Evolutionary conservation across 306 rosid genomes (phyloP).

Genomic region (Glycine tomentella): DNA sequence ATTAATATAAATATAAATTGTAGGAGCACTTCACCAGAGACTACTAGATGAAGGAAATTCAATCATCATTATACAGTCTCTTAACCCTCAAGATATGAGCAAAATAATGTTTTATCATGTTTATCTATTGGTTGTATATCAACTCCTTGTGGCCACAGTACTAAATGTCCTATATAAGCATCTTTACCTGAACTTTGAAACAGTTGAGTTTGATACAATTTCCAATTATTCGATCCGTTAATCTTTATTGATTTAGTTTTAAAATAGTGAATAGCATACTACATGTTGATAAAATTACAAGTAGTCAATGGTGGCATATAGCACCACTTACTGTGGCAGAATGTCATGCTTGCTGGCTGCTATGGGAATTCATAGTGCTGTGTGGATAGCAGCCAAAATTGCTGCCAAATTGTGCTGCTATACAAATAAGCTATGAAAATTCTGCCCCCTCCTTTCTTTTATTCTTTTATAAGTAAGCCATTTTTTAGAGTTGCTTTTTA

Average conservation of each 20-base stretch:
- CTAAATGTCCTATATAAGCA: too few relatives aligned
- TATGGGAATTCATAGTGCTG: background rate
- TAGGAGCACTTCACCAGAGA: background rate
- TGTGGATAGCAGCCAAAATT: background rate
- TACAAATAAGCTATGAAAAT: background rate
- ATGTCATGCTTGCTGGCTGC: too few relatives aligned
- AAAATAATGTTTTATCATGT: background rate
- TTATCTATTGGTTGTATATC: background rate
- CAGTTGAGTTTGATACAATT: too few relatives aligned
- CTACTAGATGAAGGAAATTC: background rate
- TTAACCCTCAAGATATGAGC: background rate
- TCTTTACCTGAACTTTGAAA: too few relatives aligned
- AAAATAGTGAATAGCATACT: too few relatives aligned
- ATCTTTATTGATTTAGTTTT: too few relatives aligned
- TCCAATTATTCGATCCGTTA: too few relatives aligned
- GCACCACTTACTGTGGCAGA: too few relatives aligned
- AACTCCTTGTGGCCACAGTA: background rate
- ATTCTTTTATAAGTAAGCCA: background rate
- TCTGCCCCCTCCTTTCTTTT: background rate
- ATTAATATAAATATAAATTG: background rate
- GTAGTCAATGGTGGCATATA: too few relatives aligned
- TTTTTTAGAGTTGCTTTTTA: background rate
- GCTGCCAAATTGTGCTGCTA: background rate
- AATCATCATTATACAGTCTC: constrained; percentile 1
- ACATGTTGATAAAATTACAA: too few relatives aligned